These are phyloP conservation scores for Spathaspora passalidarum DNA, from an alignment of 805 yeast species.

Conservation along the genomic window DNA sequence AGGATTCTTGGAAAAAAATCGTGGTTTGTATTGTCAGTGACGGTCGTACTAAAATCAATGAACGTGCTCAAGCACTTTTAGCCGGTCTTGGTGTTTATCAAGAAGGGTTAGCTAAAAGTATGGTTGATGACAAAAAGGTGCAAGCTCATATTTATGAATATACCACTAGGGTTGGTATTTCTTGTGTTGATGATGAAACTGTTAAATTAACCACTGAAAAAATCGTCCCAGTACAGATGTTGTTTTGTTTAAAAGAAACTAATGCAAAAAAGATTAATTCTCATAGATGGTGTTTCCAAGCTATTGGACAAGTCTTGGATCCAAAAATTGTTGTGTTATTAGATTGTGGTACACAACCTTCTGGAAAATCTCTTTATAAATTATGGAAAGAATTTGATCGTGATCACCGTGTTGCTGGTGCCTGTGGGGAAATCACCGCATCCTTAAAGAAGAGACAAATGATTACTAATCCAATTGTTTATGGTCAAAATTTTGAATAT, in stretches of 20 bases:
- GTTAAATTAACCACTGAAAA: constrained; percentile 50
- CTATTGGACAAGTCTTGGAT: constrained; percentile 52
- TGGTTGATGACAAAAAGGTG: constrained; percentile 57
- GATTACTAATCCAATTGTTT: constrained; percentile 58
- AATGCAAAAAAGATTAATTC: constrained; percentile 65
- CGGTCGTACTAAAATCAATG: constrained; percentile 64
- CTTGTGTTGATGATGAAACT: constrained; percentile 46
- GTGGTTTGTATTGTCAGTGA: constrained; percentile 64
- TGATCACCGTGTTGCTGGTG: constrained; percentile 62
- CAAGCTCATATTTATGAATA: constrained; percentile 66
- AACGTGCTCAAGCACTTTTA: constrained; percentile 57
- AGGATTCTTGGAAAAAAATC: constrained; percentile 55
- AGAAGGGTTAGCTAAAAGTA: constrained; percentile 61
- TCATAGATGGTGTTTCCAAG: constrained; percentile 70
- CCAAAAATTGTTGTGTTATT: constrained; percentile 57
- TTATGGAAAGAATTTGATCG: constrained; percentile 63
- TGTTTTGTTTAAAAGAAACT: constrained; percentile 59
- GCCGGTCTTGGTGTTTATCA: constrained; percentile 67
- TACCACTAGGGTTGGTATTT: constrained; percentile 55
- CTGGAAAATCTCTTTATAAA: constrained; percentile 52
- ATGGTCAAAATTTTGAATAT: constrained; percentile 65
- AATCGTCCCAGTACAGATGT: constrained; percentile 60
- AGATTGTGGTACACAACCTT: constrained; percentile 67
- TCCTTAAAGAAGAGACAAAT: constrained; percentile 46
- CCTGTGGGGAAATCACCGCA: constrained; percentile 71